Conservation (phyloP, 2,329 filamentous ascomycete genomes). For the Alternaria burnsii region DNA sequence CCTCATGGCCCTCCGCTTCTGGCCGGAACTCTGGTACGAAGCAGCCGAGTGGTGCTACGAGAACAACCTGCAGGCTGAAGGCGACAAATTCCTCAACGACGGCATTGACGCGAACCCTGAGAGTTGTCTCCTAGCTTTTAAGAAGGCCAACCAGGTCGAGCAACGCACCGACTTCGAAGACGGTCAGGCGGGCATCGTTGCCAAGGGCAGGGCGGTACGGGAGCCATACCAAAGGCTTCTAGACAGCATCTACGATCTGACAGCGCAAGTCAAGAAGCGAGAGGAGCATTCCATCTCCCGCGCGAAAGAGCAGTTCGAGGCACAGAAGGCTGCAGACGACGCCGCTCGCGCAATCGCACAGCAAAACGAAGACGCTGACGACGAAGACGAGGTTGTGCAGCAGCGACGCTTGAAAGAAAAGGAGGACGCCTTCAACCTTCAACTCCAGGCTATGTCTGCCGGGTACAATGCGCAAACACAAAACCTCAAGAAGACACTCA, state of each 20-base stretch:
- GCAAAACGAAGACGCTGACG: slow-evolving; percentile 58
- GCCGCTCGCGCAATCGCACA: slow-evolving; percentile 50
- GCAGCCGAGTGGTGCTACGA: slow-evolving; percentile 91
- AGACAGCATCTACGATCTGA: slow-evolving; percentile 86
- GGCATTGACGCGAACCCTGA: slow-evolving; percentile 92
- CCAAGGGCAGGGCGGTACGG: slow-evolving; percentile 75
- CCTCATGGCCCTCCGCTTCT: slow-evolving; percentile 90
- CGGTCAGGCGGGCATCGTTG: slow-evolving; percentile 71
- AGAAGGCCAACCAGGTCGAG: slow-evolving; percentile 88
- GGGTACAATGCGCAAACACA: slow-evolving; percentile 77
- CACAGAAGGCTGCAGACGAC: slow-evolving; percentile 54
- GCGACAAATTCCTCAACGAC: slow-evolving; percentile 79
- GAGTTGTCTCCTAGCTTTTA: slow-evolving; percentile 88
- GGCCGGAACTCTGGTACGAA: slow-evolving; percentile 95
- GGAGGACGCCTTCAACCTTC: slow-evolving; percentile 62
- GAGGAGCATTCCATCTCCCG: slow-evolving; percentile 69
- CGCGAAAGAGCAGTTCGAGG: slow-evolving; percentile 63
- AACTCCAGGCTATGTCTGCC: slow-evolving; percentile 67
- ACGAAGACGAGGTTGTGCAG: slow-evolving; percentile 61
- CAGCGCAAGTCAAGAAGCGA: slow-evolving; percentile 73
- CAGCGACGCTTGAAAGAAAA: slow-evolving; percentile 52
- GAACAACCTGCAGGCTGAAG: slow-evolving; percentile 75
- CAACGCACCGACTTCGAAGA: slow-evolving; percentile 79
- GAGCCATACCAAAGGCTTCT: slow-evolving; percentile 85
- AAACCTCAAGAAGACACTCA: slow-evolving; percentile 82